phyloP scores from a whole-genome alignment of 257 asterid species.

The Marsdenia floribunda region DNA sequence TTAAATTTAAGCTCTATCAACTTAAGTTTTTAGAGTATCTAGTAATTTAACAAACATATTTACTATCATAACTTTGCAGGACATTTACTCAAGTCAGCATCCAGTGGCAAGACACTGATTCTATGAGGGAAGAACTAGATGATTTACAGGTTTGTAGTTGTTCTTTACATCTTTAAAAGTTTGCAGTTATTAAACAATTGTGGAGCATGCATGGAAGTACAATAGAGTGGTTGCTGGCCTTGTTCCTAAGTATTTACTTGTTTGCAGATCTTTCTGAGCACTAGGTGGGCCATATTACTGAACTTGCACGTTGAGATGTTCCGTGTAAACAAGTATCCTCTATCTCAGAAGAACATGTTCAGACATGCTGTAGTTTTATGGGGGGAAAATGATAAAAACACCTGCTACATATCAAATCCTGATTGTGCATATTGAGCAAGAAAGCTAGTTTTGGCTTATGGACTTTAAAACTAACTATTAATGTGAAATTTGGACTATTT shows the following conservation, averaged over 20 bases:
- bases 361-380: neutral
- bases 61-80: conserved; percentile 41
- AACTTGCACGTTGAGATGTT: conserved; percentile 99
- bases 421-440: neutral
- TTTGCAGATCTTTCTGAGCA: conserved; percentile 90
- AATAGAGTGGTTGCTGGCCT: conserved; percentile 12
- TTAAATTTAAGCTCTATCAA: no score
- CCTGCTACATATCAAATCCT: neutral
- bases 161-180: conserved; percentile 10
- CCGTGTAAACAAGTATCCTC: conserved; percentile 98
- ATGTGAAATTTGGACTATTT: neutral
- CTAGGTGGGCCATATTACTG: conserved; percentile 94
- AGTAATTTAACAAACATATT: neutral
- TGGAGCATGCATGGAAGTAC: neutral
- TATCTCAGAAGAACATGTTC: conserved; percentile 8
- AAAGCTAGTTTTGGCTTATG: neutral
- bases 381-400: neutral
- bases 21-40: no score
- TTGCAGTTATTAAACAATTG: neutral
- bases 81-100: conserved; percentile 98
- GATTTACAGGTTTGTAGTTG: conserved; percentile 70
- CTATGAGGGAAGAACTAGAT: conserved; percentile 98
- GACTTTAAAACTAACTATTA: neutral
- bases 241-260: conserved; percentile 17
- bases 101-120: conserved; percentile 99